Conservation (phyloP, 345 rosid genomes). For the Camelina neglecta region DNA sequence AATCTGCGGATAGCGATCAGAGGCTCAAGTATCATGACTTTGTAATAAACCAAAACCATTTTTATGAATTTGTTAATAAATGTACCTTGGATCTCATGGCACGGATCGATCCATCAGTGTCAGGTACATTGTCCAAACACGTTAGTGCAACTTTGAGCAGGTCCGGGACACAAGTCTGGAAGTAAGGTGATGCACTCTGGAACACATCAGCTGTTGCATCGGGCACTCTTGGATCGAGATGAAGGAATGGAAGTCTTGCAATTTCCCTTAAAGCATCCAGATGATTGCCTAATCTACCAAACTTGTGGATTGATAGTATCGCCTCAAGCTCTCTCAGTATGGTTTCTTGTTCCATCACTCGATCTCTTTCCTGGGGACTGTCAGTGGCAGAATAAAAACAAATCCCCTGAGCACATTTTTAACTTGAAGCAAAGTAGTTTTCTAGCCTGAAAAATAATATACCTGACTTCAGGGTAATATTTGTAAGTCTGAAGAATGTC, state of each 20-base stretch:
- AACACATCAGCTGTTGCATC: slow-evolving; percentile 56
- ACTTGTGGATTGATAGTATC: slow-evolving; percentile 73
- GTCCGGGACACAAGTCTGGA: slow-evolving; percentile 90
- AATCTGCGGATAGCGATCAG: slow-evolving; percentile 59
- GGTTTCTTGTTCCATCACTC: slow-evolving; percentile 83
- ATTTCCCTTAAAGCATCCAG: slow-evolving; percentile 91
- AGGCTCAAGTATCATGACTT: slow-evolving; percentile 24
- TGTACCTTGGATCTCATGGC: slow-evolving; percentile 92
- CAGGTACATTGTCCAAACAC: slow-evolving; percentile 84
- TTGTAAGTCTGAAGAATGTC: slow-evolving; percentile 83
- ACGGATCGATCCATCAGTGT: slow-evolving; percentile 87
- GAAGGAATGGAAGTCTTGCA: slow-evolving; percentile 87
- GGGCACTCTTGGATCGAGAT: slow-evolving; percentile 82
- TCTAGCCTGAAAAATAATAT: slow-evolving; percentile 2
- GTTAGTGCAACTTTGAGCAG: slow-evolving; percentile 80
- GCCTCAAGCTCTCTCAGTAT: slow-evolving; percentile 97
- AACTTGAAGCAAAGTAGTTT: slow-evolving; percentile 4
- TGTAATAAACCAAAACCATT: not conserved
- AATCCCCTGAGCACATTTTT: slow-evolving; percentile 25
- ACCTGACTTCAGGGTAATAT: slow-evolving; percentile 91
- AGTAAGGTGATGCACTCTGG: slow-evolving; percentile 79
- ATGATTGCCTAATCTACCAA: slow-evolving; percentile 68
- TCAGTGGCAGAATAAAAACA: not conserved
- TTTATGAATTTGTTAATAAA: not conserved
- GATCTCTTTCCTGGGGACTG: slow-evolving; percentile 86